Base-by-base conservation (phyloP, 345 rosid species). In the Pseudoturritis turrita region DNA sequence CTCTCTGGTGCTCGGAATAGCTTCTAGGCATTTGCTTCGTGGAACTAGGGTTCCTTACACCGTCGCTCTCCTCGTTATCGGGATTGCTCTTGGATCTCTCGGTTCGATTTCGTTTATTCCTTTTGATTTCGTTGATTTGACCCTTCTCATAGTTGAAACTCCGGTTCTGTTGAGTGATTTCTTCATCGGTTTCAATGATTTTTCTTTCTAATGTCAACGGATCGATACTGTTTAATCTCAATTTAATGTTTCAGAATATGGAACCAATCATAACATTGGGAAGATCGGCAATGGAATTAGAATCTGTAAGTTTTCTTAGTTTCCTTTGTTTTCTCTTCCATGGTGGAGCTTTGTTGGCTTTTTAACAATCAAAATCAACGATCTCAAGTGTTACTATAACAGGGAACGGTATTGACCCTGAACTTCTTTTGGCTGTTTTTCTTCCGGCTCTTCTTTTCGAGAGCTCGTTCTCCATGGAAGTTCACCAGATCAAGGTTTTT, bases 381-480 rank as follows among this genome's bases (percentile, higher is more conserved):
- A 61, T 46, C 31, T 62, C 13, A 7, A 14, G 46, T 70, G 52
- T 57, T 43, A 44, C 51, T 52, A 7, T 83, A n/a, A 67, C 79
- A 95, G 99, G 99, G 99, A 85, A 96, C 15, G 68, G 15, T 0
- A 95, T 95, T 47, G 82, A 95, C 71, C 98, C 98, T 11, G 85
- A 89, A 33, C 97, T 91, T 71, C 79, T 95, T 21, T 76, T 95
- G 79, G 98, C 98, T 39, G 94, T 95, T 46, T 91, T 95, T 75
- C 97, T 95, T 77, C 99, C 99, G 13, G 94, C 99, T 33, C 93
- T 95, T 73, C 94, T 95, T 66, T 95, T 91, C 23, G 98, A 95
- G 84, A 95, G 98, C 79, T 82, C 99, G 23, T 95, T 95, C 70
- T 81, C 97, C 0, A 91, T 91, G 99, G 96, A 95, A 78, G 75